These are phyloP conservation scores for Ballota nigra DNA, from an alignment of 257 asterid genomes.

Conservation along the genomic window DNA sequence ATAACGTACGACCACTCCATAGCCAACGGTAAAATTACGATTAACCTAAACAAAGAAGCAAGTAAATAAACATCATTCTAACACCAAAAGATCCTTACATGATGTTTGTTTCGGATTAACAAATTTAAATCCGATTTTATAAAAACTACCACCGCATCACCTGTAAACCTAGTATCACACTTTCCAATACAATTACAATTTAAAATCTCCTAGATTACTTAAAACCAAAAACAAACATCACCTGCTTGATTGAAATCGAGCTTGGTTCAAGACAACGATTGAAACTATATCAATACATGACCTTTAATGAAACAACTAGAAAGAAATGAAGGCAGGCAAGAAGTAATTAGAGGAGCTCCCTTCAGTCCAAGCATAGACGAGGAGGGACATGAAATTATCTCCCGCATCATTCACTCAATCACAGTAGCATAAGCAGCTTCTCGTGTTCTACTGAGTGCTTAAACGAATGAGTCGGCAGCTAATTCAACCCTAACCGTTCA, in stretches of 20 bases:
- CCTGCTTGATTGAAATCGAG: background rate
- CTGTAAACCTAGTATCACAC: too few relatives aligned
- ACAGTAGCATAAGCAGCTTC: constrained; percentile 50
- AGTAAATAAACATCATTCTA: background rate
- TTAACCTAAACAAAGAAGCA: background rate
- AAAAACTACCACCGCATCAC: too few relatives aligned
- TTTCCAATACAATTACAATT: too few relatives aligned
- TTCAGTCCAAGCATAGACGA: constrained; percentile 92
- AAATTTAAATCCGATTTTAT: too few relatives aligned
- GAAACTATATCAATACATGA: background rate
- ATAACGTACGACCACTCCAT: background rate
- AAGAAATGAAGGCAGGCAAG: constrained; percentile 27
- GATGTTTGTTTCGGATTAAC: too few relatives aligned
- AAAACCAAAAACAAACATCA: too few relatives aligned
- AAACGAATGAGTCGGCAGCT: constrained; percentile 96
- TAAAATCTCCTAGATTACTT: too few relatives aligned
- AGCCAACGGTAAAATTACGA: background rate
- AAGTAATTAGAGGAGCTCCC: constrained; percentile 82
- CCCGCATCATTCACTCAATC: constrained; percentile 99
- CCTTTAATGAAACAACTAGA: background rate
- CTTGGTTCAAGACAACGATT: background rate
- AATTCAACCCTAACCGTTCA: constrained; percentile 63
- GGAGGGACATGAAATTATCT: constrained; percentile 78
- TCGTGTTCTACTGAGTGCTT: constrained; percentile 62
- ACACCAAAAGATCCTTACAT: background rate